Evolutionary conservation across 1,139 yeast species (phyloP).

Genomic region (Wickerhamomyces sp.): DNA sequence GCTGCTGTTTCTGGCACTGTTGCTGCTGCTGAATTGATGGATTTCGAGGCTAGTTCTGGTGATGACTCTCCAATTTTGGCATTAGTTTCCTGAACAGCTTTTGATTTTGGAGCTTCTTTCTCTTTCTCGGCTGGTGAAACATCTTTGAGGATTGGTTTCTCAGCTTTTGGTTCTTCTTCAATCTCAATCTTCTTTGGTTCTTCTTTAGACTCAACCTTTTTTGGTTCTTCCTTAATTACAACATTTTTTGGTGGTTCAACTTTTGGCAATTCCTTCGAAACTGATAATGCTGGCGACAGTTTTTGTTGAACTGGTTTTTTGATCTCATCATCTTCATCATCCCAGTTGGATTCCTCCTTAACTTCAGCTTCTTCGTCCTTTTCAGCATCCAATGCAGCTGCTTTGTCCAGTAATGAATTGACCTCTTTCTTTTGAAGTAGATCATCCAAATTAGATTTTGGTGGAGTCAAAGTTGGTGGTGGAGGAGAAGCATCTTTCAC

Average conservation of each 20-base stretch:
- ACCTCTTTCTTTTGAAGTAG: slow-evolving; percentile 44
- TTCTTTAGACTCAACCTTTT: slow-evolving; percentile 2
- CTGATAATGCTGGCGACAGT: slow-evolving; percentile 1
- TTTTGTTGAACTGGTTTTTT: slow-evolving; percentile 14
- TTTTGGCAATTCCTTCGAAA: background rate
- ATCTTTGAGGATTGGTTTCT: slow-evolving; percentile 9
- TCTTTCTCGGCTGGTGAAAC: slow-evolving; percentile 23
- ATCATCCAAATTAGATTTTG: slow-evolving; percentile 34
- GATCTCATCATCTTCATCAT: slow-evolving; percentile 20
- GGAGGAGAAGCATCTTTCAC: background rate
- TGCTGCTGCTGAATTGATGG: no score
- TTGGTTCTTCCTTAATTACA: slow-evolving; percentile 2
- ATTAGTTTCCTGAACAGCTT: slow-evolving; percentile 19
- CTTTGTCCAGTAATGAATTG: slow-evolving; percentile 44
- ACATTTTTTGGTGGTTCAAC: slow-evolving; percentile 1
- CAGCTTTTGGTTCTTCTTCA: slow-evolving; percentile 6
- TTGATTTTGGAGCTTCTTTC: slow-evolving; percentile 14
- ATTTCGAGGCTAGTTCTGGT: slow-evolving; percentile 15
- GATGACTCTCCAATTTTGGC: slow-evolving; percentile 11
- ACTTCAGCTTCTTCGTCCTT: no score
- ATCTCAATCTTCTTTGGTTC: slow-evolving; percentile 5
- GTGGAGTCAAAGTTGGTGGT: slow-evolving; percentile 14
- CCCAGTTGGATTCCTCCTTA: slow-evolving; percentile 29
- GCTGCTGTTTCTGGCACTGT: slow-evolving; percentile 8
- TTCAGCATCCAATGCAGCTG: slow-evolving; percentile 38